A percentile compares a stretch with the other conserved stretches of the same genome.
These are phyloP conservation scores for Physcomitrellopsis africana DNA, from an alignment of 225 moss, liverwort and hornwort species.

Conservation along the genomic window DNA sequence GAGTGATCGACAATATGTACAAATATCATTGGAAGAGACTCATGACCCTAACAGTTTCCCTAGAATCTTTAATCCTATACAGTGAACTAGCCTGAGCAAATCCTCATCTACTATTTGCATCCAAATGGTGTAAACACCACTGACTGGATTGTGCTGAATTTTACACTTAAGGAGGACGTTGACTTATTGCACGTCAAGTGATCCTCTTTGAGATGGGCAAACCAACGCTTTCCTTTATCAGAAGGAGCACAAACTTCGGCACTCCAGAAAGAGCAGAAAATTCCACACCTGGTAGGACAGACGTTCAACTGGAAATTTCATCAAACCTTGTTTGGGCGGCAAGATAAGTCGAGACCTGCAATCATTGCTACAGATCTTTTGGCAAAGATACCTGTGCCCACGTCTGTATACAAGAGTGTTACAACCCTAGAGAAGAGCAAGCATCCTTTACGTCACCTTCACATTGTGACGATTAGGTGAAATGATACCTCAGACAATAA, in stretches of 20 bases:
- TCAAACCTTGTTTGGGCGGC: background rate
- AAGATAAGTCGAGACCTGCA: slow-evolving; percentile 4
- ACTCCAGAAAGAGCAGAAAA: background rate
- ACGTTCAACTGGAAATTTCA: background rate
- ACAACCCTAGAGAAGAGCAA: background rate
- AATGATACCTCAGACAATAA: background rate
- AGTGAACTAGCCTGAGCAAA: background rate
- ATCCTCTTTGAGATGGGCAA: background rate
- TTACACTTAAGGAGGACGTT: background rate
- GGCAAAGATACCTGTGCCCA: slow-evolving; percentile 13
- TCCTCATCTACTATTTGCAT: background rate
- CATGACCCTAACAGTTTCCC: background rate
- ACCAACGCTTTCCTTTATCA: background rate
- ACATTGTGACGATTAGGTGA: background rate
- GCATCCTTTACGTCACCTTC: slow-evolving; percentile 18
- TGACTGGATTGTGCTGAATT: background rate
- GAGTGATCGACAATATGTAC: slow-evolving; percentile 22
- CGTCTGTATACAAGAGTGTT: background rate
- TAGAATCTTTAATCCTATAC: slow-evolving; percentile 4
- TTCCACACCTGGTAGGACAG: background rate
- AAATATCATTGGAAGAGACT: slow-evolving; percentile 20
- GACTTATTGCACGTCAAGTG: background rate
- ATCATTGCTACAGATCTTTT: background rate
- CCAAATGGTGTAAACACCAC: background rate
- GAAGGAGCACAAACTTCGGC: background rate